Conservation (phyloP, 768 basidiomycete genomes). For the Agaricus blazei region DNA sequence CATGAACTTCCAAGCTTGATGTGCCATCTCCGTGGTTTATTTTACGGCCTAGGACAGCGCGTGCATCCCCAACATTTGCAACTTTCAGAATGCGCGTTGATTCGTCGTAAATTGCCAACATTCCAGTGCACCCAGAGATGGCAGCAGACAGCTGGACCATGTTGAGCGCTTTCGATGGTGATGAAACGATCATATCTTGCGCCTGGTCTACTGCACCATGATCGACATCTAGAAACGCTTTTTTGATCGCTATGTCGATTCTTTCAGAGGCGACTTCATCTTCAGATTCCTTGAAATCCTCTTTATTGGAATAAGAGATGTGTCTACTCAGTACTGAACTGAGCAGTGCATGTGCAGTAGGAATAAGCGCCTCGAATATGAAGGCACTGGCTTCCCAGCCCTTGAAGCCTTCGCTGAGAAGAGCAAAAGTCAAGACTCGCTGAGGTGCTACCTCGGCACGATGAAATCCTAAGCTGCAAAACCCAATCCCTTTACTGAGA, state of each 20-base stretch:
- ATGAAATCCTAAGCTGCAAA: not conserved
- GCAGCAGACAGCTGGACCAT: constrained; percentile 24
- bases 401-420: not conserved
- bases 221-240: constrained; percentile 19
- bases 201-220: constrained; percentile 25
- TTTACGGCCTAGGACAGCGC: constrained; percentile 36
- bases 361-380: constrained; percentile 1
- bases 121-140: constrained; percentile 22
- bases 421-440: not conserved
- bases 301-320: not conserved
- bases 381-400: constrained; percentile 6
- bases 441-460: not conserved
- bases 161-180: constrained; percentile 16
- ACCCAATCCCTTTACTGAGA: constrained; percentile 1
- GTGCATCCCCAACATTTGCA: constrained; percentile 35
- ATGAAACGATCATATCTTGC: constrained; percentile 18
- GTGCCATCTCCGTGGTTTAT: constrained; percentile 17
- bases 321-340: not conserved
- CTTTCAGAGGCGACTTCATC: not conserved
- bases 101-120: constrained; percentile 31
- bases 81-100: constrained; percentile 28
- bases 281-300: not conserved
- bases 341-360: not conserved
- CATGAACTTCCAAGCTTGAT: constrained; percentile 22
- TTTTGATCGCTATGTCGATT: not conserved